phyloP scores from a whole-genome alignment of 306 rosid species.

The Vigna radiata region DNA sequence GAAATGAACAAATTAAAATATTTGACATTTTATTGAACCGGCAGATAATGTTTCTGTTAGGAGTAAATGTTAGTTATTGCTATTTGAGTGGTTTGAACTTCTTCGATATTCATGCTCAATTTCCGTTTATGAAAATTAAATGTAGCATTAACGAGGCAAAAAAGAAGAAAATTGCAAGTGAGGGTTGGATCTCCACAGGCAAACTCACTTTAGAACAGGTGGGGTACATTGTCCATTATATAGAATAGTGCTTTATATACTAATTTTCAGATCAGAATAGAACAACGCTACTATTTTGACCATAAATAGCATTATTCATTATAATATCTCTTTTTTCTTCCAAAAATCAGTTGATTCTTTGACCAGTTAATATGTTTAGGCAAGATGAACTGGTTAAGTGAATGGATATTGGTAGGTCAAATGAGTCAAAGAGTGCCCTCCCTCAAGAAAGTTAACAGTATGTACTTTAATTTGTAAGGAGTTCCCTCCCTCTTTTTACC shows the following conservation, averaged over 20 bases:
- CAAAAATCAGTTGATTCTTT: conserved; percentile 1
- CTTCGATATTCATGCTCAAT: not conserved
- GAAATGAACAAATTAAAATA: not conserved
- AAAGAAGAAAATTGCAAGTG: not conserved
- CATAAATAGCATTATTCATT: not conserved
- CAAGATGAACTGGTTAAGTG: conserved; percentile 25
- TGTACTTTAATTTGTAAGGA: conserved; percentile 79
- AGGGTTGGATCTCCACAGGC: conserved; percentile 20
- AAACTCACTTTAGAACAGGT: conserved; percentile 30
- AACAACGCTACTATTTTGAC: not conserved
- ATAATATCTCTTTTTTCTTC: not conserved
- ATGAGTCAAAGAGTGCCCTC: conserved; percentile 48
- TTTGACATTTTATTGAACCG: not conserved
- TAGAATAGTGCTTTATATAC: conserved; percentile 27
- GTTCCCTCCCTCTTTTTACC: conserved; percentile 82
- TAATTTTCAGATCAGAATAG: conserved; percentile 18
- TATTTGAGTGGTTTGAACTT: conserved; percentile 11
- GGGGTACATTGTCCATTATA: conserved; percentile 25
- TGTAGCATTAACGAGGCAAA: not conserved
- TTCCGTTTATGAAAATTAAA: not conserved
- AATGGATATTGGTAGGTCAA: conserved; percentile 49
- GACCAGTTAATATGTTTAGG: conserved; percentile 24
- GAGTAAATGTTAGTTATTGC: not conserved
- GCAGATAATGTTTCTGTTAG: not conserved
- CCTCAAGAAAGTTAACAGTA: conserved; percentile 59